phyloP scores from a whole-genome alignment of 2,329 filamentous ascomycete genomes.

The Ophiostoma angusticollis region DNA sequence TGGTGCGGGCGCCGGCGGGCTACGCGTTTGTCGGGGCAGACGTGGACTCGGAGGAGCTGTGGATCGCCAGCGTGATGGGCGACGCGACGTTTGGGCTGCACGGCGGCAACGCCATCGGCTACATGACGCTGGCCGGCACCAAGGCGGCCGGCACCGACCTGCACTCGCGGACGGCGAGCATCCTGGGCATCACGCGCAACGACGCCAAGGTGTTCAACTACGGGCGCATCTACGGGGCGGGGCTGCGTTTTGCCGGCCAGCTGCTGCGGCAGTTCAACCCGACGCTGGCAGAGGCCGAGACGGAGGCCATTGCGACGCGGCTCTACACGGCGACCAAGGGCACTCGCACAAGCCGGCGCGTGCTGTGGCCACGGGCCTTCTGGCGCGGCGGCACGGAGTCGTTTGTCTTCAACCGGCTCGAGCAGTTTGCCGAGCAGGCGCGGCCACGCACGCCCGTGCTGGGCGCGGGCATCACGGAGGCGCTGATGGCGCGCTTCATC shows the following conservation, averaged over 20 bases:
- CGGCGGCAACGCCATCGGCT: slow-evolving; percentile 92
- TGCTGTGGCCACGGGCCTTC: slow-evolving; percentile 62
- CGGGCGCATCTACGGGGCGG: slow-evolving; percentile 95
- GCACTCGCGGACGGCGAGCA: slow-evolving; percentile 84
- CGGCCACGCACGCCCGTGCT: slow-evolving; percentile 80
- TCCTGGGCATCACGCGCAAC: slow-evolving; percentile 86
- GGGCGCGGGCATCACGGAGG: slow-evolving; percentile 91
- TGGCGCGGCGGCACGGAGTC: slow-evolving; percentile 96
- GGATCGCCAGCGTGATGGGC: slow-evolving; percentile 92
- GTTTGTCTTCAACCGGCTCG: slow-evolving; percentile 95
- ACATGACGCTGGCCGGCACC: slow-evolving; percentile 96
- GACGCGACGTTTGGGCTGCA: slow-evolving; percentile 92
- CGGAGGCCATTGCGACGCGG: slow-evolving; percentile 59
- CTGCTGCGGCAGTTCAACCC: slow-evolving; percentile 91
- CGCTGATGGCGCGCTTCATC: slow-evolving; percentile 77
- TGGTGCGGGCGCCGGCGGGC: slow-evolving; percentile 82
- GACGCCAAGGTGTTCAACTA: slow-evolving; percentile 98
- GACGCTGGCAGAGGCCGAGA: slow-evolving; percentile 64
- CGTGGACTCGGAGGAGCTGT: slow-evolving; percentile 92
- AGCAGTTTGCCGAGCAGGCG: slow-evolving; percentile 95
- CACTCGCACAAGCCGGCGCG: slow-evolving; percentile 63
- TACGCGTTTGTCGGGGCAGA: slow-evolving; percentile 94
- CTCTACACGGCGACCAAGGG: slow-evolving; percentile 88
- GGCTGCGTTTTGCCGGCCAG: slow-evolving; percentile 82
- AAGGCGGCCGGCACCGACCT: slow-evolving; percentile 89